Evolutionary conservation across 2,329 filamentous ascomycete genomes (phyloP).

Genomic region (Sclerotinia sclerotiorum): DNA sequence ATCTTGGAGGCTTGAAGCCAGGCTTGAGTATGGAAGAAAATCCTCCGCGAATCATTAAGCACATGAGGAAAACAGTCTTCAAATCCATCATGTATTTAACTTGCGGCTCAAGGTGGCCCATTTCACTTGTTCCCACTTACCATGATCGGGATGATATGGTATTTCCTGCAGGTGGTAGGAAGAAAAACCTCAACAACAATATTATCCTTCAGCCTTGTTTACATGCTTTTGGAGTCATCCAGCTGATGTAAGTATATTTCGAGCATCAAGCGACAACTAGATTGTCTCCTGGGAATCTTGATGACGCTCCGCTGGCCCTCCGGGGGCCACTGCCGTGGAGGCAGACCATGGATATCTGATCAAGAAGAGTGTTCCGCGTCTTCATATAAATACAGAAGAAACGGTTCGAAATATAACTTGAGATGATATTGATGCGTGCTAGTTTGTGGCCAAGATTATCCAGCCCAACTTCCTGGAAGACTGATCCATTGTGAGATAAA

Average conservation of each 20-base stretch:
- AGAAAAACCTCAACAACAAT: background rate
- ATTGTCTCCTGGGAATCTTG: background rate
- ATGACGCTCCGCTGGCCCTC: background rate
- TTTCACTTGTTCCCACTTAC: background rate
- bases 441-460: too few species aligned
- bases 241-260: too few species aligned
- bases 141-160: background rate
- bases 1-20: background rate
- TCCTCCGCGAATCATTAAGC: background rate
- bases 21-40: background rate
- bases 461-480: background rate
- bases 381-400: background rate
- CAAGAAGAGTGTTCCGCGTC: background rate
- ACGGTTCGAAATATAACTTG: background rate
- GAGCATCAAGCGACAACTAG: background rate
- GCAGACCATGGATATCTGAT: background rate
- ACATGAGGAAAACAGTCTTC: background rate
- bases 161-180: too few species aligned
- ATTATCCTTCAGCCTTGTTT: background rate
- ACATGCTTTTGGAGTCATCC: background rate
- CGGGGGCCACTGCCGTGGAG: background rate
- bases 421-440: background rate
- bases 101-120: background rate
- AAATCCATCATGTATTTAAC: background rate
- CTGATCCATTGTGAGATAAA: background rate